phyloP scores from a whole-genome alignment of 2,329 filamentous ascomycete genomes.

The Aspergillus jensenii region DNA sequence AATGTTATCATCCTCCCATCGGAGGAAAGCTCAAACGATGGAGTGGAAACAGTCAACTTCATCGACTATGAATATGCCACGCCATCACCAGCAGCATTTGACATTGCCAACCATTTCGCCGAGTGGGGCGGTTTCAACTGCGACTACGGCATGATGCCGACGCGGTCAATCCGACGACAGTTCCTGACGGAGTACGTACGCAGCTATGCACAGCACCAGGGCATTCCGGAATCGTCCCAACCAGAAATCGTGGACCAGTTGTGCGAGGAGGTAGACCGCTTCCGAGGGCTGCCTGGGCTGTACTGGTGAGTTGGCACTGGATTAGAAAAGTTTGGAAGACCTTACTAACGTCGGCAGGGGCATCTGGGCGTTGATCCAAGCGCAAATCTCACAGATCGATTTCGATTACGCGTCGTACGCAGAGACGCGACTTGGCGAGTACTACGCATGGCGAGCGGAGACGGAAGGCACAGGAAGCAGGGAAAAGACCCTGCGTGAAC shows the following conservation, averaged over 20 bases:
- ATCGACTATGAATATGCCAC: constrained; percentile 99
- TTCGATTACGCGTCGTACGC: constrained; percentile 96
- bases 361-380: constrained; percentile 94
- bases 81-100: constrained; percentile 90
- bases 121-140: constrained; percentile 98
- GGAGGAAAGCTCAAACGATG: constrained; percentile 31
- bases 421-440: constrained; percentile 81
- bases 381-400: constrained; percentile 89
- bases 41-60: constrained; percentile 67
- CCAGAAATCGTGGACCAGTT: constrained; percentile 68
- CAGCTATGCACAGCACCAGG: constrained; percentile 63
- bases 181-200: constrained; percentile 83
- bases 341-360: constrained; percentile 63
- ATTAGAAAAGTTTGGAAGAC: neutral
- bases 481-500: constrained; percentile 72
- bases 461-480: constrained; percentile 62
- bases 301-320: constrained; percentile 51
- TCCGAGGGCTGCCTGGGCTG: constrained; percentile 86
- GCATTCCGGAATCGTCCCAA: constrained; percentile 42
- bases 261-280: constrained; percentile 78
- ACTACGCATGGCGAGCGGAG: constrained; percentile 87
- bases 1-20: constrained; percentile 81
- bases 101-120: constrained; percentile 96
- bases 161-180: constrained; percentile 68
- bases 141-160: constrained; percentile 81